These are phyloP conservation scores for Davidsoniella australis DNA, from an alignment of 2,329 filamentous ascomycete species.

Conservation along the genomic window DNA sequence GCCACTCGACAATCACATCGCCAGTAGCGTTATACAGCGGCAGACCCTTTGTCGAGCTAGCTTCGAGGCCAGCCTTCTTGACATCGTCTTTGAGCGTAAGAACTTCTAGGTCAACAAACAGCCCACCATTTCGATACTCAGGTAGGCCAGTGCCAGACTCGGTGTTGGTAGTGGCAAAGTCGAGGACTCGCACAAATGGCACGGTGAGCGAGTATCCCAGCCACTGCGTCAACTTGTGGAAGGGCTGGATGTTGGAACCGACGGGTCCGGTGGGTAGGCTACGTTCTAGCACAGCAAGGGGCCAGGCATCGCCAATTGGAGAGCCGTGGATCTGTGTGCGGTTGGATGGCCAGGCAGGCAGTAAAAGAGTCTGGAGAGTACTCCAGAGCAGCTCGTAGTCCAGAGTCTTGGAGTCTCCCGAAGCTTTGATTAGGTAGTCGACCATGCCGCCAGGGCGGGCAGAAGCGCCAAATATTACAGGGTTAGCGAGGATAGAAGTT, in stretches of 20 bases:
- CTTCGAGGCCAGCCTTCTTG: constrained; percentile 24
- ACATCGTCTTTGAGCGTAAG: constrained; percentile 32
- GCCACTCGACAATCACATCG: constrained; percentile 45
- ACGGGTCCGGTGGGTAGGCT: constrained; percentile 2
- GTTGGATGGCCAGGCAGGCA: constrained; percentile 31
- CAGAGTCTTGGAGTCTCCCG: constrained; percentile 17
- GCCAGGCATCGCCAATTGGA: constrained; percentile 35
- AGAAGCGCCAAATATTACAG: constrained; percentile 24
- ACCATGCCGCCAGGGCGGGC: constrained; percentile 32
- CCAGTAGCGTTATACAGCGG: constrained; percentile 35
- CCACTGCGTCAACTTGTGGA: constrained; percentile 55
- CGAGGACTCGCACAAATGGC: constrained; percentile 36
- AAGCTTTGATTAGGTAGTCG: constrained; percentile 23
- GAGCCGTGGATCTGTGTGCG: constrained; percentile 31
- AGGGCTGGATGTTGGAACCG: constrained; percentile 26
- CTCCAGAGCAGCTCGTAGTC: constrained; percentile 27
- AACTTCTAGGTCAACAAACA: constrained; percentile 45
- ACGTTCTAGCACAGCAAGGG: constrained; percentile 19
- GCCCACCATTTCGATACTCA: constrained; percentile 55
- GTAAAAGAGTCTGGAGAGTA: constrained; percentile 26
- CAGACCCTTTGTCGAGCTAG: constrained; percentile 21
- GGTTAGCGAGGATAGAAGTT: constrained; percentile 21
- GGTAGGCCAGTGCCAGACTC: constrained; percentile 48
- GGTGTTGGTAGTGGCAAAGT: constrained; percentile 32
- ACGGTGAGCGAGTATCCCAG: constrained; percentile 57